Evolutionary conservation across 441 rosid genomes (phyloP), one percentile per base, ranked within the genome.

Genomic region (Adansonia grandidieri): DNA sequence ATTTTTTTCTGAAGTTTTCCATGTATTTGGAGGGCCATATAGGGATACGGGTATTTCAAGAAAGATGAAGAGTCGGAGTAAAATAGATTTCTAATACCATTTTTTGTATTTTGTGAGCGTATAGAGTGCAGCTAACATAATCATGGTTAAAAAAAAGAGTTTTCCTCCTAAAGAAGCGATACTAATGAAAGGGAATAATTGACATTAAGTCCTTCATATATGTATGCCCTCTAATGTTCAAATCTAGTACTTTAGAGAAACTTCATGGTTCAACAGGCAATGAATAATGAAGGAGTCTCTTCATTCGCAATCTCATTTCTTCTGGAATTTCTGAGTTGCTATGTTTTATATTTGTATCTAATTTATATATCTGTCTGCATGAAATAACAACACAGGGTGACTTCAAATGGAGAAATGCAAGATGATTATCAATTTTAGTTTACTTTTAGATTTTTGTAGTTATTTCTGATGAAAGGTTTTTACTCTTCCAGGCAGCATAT

Each of bases 401-500:
- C 54, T 22, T 57, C 40, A 56, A 44, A 22, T 48, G 15, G 77
- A 75, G 54, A 20, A 60, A 3, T 74, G 20, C 14, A 40, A 73
- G 50, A 13, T 22, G 40, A 51, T 64, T 79, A 6, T 17, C 2
- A 14, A 4, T 54, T 32, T 19, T 40, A 40, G 1, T 53, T 37
- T n/a, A 54, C 24, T 8, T 32, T 70, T 58, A 53, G 48, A 11
- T 56, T 40, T 17, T 53, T 58, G 7, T 9, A 57, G 44, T 74
- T 66, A 17, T 13, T 45, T 67, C 51, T 60, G 76, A 73, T 69
- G 76, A 24, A 50, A 63, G 6, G 22, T 58, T 48, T 64, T 64
- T 75, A 69, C 78, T 80, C 65, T 76, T 67, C 50, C 88, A 95
- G 98, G 98, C 94, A 70, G 93, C 98, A 22, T 95, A 95, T 79